Evolutionary conservation across 2,329 filamentous ascomycete genomes (phyloP).

Genomic region (Orbilia javanica): DNA sequence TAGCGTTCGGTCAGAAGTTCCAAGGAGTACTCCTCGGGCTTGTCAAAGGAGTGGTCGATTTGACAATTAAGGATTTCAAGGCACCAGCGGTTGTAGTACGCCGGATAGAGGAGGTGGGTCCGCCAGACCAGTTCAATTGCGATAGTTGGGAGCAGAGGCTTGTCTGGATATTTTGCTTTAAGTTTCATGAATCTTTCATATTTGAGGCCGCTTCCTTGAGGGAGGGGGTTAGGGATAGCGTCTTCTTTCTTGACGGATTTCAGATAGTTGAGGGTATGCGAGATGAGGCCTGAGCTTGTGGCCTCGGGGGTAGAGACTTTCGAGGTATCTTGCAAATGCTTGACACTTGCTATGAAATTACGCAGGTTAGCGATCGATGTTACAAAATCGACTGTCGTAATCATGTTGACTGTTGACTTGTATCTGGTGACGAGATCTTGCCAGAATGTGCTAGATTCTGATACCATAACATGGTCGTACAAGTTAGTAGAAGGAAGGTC

Average conservation of each 20-base stretch:
- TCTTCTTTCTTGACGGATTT: conserved; percentile 20
- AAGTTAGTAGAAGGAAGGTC: conserved; percentile 45
- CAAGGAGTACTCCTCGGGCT: conserved; percentile 18
- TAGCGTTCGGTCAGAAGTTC: conserved; percentile 30
- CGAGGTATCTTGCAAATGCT: conserved; percentile 22
- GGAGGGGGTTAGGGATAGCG: conserved; percentile 8
- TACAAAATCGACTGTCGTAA: conserved; percentile 42
- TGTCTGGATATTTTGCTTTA: conserved; percentile 42
- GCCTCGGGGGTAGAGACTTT: neutral
- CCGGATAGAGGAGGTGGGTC: conserved; percentile 47
- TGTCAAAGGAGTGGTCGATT: conserved; percentile 42
- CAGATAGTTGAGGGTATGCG: conserved; percentile 17
- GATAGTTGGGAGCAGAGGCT: conserved; percentile 39
- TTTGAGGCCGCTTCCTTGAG: conserved; percentile 33
- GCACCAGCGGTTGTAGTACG: conserved; percentile 50
- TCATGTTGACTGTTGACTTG: conserved; percentile 32
- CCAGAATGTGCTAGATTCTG: conserved; percentile 31
- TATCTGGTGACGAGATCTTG: conserved; percentile 33
- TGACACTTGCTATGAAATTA: conserved; percentile 38
- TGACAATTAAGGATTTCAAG: conserved; percentile 40
- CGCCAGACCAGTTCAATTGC: conserved; percentile 50
- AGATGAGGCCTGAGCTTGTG: neutral
- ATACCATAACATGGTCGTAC: conserved; percentile 20
- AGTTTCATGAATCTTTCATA: conserved; percentile 50
- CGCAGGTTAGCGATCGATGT: conserved; percentile 42